Conservation (phyloP, 2,329 filamentous ascomycete species). For the Cladosporium sp. region DNA sequence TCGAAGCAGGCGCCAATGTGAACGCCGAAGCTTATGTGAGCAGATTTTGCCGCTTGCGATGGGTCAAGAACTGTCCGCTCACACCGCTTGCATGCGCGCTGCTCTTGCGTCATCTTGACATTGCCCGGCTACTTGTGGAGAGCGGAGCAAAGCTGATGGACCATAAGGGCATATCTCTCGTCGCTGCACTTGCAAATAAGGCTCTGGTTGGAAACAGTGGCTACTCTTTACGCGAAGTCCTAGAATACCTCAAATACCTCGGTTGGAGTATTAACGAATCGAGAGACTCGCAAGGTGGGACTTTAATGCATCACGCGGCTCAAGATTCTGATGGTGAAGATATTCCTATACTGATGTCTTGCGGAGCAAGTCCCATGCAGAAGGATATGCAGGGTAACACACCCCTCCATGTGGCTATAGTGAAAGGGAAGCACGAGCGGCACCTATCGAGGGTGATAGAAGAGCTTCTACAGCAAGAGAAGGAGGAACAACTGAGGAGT, state of each 20-base stretch:
- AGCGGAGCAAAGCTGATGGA: background rate
- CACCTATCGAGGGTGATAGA: background rate
- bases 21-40: background rate
- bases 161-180: background rate
- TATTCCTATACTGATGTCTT: background rate
- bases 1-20: background rate
- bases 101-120: background rate
- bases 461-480: background rate
- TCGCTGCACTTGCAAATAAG: background rate
- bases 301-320: background rate
- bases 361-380: background rate
- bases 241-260: background rate
- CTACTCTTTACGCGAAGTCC: background rate
- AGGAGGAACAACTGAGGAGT: background rate
- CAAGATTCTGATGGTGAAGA: background rate
- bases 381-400: background rate
- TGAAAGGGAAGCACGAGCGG: background rate
- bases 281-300: background rate
- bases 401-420: background rate
- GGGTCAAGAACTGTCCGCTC: background rate
- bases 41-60: background rate
- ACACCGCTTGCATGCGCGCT: background rate
- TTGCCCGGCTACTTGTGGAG: background rate
- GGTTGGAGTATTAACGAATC: background rate
- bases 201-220: background rate